Percentiles rank a stretch among this genome's conserved stretches.
These are phyloP conservation scores for Cladophialophora psammophila DNA, from an alignment of 2,329 filamentous ascomycete species.

Conservation along the genomic window DNA sequence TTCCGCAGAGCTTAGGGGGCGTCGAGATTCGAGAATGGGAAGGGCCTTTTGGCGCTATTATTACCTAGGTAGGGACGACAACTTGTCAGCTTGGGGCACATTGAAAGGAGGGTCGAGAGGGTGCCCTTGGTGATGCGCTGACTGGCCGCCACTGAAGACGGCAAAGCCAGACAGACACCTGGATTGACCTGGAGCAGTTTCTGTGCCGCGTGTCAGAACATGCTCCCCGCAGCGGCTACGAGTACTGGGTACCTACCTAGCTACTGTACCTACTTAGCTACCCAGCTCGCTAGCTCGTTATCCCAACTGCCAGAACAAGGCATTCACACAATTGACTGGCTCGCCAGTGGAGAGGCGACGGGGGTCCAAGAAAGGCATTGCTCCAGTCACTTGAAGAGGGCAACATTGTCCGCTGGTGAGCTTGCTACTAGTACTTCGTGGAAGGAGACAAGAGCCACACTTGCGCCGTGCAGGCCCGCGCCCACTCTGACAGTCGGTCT, in stretches of 20 bases:
- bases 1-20: neutral
- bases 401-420: slow-evolving; percentile 4
- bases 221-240: neutral
- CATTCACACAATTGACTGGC: slow-evolving; percentile 3
- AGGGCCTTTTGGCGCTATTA: neutral
- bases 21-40: neutral
- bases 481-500: neutral
- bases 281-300: neutral
- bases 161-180: neutral
- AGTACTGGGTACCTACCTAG: too few species aligned
- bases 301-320: neutral
- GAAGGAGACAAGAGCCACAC: neutral
- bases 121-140: neutral
- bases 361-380: neutral
- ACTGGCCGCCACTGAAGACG: neutral
- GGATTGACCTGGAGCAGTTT: neutral
- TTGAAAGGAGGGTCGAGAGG: neutral
- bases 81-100: neutral
- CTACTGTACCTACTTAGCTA: too few species aligned
- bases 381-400: neutral
- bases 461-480: neutral
- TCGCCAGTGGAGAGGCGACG: neutral
- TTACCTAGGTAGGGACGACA: neutral
- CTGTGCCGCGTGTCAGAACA: slow-evolving; percentile 3
- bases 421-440: neutral